Percentiles rank a stretch among this genome's conserved stretches.
These are phyloP conservation scores for Neurospora sp. DNA, from an alignment of 495 filamentous ascomycete species.

Conservation along the genomic window DNA sequence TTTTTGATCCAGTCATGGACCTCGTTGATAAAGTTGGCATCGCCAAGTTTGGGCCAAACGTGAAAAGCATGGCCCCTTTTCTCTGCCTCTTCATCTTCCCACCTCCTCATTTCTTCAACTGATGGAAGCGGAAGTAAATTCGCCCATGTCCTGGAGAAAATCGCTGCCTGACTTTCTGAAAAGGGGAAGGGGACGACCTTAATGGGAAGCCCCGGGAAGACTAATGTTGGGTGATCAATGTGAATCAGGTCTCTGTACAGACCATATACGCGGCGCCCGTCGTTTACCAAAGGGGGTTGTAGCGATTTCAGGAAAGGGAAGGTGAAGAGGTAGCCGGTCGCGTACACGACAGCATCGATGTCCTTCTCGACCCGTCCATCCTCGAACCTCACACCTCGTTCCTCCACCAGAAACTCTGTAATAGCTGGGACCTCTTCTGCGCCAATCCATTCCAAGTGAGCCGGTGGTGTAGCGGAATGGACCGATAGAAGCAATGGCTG, in stretches of 20 bases:
- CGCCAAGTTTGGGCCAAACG: conserved; percentile 51
- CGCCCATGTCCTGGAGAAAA: conserved; percentile 67
- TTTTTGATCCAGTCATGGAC: conserved; percentile 49
- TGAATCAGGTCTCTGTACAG: conserved; percentile 74
- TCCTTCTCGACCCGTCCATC: conserved; percentile 41
- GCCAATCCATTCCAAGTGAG: conserved; percentile 19
- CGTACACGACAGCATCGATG: conserved; percentile 60
- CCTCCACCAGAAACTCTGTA: conserved; percentile 27
- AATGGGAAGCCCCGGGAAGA: conserved; percentile 64
- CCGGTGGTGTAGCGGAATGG: conserved; percentile 21
- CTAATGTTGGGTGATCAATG: conserved; percentile 63
- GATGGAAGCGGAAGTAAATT: conserved; percentile 54
- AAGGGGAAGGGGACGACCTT: conserved; percentile 78
- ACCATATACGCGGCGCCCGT: conserved; percentile 58
- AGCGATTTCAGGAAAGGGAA: conserved; percentile 57
- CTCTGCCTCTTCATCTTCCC: conserved; percentile 33
- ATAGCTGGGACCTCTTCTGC: conserved; percentile 32
- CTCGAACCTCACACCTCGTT: conserved; percentile 26
- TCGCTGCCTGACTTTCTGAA: conserved; percentile 66
- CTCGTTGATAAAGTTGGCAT: conserved; percentile 70
- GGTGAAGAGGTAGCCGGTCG: conserved; percentile 65
- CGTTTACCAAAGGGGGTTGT: conserved; percentile 47
- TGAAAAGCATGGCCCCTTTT: conserved; percentile 38
- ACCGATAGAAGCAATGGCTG: conserved; percentile 35
- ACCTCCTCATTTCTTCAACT: conserved; percentile 49